phyloP scores from a whole-genome alignment of 805 yeast genomes.

The Pichia ethanolica region DNA sequence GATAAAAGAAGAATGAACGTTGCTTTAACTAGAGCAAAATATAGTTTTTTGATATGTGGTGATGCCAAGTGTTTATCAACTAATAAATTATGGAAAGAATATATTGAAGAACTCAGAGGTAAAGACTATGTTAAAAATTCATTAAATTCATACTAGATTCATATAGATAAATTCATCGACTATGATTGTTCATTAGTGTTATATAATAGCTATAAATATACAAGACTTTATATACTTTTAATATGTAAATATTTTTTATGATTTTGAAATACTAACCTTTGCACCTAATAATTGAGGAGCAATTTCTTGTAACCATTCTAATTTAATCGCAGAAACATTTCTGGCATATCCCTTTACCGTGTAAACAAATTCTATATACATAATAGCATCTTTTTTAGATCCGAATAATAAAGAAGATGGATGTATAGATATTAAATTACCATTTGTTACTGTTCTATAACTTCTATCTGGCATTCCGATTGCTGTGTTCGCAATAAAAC shows the following conservation, averaged over 20 bases:
- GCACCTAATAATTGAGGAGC: slow-evolving; percentile 59
- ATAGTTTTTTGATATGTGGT: slow-evolving; percentile 58
- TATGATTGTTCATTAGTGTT: no score
- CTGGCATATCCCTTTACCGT: slow-evolving; percentile 92
- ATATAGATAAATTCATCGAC: neutral
- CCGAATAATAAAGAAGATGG: slow-evolving; percentile 90
- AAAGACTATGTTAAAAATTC: slow-evolving; percentile 15
- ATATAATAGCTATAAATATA: no score
- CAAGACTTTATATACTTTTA: neutral
- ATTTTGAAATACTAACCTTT: slow-evolving; percentile 15
- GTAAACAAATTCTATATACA: slow-evolving; percentile 91
- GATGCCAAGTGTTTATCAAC: slow-evolving; percentile 45
- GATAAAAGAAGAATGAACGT: slow-evolving; percentile 62
- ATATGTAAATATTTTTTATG: neutral
- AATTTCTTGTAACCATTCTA: slow-evolving; percentile 79
- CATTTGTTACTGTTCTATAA: slow-evolving; percentile 75
- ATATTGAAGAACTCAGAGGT: slow-evolving; percentile 34
- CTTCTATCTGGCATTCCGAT: slow-evolving; percentile 93
- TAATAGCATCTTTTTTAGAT: slow-evolving; percentile 69
- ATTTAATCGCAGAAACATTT: slow-evolving; percentile 71
- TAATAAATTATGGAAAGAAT: slow-evolving; percentile 43
- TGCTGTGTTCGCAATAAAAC: slow-evolving; percentile 85
- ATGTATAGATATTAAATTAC: slow-evolving; percentile 81
- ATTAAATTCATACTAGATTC: slow-evolving; percentile 8
- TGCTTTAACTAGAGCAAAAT: slow-evolving; percentile 63